Evolutionary conservation across 768 basidiomycete species (phyloP).

Genomic region (Trametes elegans): DNA sequence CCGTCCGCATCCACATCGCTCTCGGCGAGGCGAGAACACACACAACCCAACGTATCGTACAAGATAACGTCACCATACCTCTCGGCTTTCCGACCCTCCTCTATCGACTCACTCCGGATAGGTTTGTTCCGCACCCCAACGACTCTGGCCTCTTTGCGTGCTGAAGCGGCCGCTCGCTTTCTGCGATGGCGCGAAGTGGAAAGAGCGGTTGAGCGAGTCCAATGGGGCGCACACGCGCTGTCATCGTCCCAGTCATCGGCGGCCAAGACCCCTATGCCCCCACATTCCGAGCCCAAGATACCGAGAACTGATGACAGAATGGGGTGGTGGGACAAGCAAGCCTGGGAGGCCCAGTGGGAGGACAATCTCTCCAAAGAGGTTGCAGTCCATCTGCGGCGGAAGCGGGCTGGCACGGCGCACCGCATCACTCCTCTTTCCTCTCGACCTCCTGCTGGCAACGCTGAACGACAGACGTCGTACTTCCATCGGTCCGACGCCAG

Average conservation of each 20-base stretch:
- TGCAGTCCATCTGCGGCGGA: slow-evolving; percentile 46
- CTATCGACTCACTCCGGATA: slow-evolving; percentile 48
- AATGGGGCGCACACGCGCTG: slow-evolving; percentile 21
- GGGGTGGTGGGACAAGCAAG: slow-evolving; percentile 54
- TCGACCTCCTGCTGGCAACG: not conserved
- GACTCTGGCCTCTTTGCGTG: slow-evolving; percentile 52
- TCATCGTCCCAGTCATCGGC: not conserved
- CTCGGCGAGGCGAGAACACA: not conserved
- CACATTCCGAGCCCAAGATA: slow-evolving; percentile 12
- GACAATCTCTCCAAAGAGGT: slow-evolving; percentile 59
- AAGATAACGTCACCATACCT: slow-evolving; percentile 9
- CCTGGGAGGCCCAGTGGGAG: slow-evolving; percentile 70
- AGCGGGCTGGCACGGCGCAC: slow-evolving; percentile 20
- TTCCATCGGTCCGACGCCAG: slow-evolving; percentile 3
- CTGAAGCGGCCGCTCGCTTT: slow-evolving; percentile 68
- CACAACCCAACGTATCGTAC: slow-evolving; percentile 7
- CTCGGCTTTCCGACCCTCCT: slow-evolving; percentile 56
- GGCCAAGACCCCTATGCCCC: slow-evolving; percentile 3
- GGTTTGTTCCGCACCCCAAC: slow-evolving; percentile 68
- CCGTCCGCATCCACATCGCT: slow-evolving; percentile 27
- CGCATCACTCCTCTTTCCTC: slow-evolving; percentile 9
- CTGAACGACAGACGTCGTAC: not conserved
- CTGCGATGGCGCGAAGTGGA: slow-evolving; percentile 73
- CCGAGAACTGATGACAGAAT: not conserved
- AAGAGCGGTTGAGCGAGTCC: slow-evolving; percentile 47